These are phyloP conservation scores for Aspergillus costaricaensis DNA, from an alignment of 2,329 filamentous ascomycete genomes.

Conservation along the genomic window DNA sequence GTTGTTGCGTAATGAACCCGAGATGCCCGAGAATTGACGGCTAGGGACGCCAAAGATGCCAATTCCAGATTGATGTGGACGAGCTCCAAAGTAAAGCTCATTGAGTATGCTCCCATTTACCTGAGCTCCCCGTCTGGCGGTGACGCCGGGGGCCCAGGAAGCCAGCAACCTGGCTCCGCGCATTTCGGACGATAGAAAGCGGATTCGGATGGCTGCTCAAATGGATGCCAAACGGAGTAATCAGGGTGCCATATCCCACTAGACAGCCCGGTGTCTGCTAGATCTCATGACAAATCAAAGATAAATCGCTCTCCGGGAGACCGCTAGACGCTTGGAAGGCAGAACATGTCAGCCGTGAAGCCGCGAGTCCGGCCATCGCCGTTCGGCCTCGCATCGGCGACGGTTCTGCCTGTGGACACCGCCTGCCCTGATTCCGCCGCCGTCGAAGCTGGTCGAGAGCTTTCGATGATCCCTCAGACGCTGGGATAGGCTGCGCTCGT, in stretches of 20 bases:
- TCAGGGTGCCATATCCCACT: constrained; percentile 37
- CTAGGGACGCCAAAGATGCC: constrained; percentile 14
- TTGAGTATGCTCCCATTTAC: constrained; percentile 20
- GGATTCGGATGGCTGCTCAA: constrained; percentile 26
- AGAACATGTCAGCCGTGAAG: constrained; percentile 10
- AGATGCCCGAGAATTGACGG: constrained; percentile 28
- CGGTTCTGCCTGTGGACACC: constrained; percentile 31
- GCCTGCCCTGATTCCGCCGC: constrained; percentile 22
- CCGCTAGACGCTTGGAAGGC: constrained; percentile 1
- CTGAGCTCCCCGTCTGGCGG: constrained; percentile 28
- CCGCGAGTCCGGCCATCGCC: constrained; percentile 17
- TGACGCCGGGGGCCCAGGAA: constrained; percentile 36
- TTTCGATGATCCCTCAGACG: constrained; percentile 25
- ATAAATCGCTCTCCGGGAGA: constrained; percentile 8
- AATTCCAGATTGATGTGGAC: neutral
- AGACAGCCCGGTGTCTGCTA: constrained; percentile 10
- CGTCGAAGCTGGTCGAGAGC: constrained; percentile 38
- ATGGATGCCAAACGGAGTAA: constrained; percentile 28
- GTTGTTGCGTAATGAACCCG: constrained; percentile 24
- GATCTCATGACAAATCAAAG: constrained; percentile 22
- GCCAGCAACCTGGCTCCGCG: constrained; percentile 45
- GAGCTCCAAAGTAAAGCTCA: constrained; percentile 20
- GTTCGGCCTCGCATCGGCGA: constrained; percentile 23
- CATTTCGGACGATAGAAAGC: constrained; percentile 37
- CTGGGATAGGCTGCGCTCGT: neutral